phyloP scores from a whole-genome alignment of 352 stramenopile species.

The Pseudoperonospora humuli region DNA sequence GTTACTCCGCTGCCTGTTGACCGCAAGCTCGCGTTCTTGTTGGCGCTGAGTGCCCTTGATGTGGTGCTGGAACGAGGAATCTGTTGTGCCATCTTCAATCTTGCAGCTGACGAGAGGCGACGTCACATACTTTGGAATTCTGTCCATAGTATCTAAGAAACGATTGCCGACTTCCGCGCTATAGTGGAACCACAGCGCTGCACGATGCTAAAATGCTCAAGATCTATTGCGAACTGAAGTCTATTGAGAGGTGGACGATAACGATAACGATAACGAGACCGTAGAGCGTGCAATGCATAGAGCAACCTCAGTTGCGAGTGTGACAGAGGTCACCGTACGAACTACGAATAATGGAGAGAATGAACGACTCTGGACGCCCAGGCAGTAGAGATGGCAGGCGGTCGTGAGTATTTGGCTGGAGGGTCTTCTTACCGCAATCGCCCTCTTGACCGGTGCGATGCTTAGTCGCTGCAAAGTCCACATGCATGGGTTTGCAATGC shows the following conservation, averaged over 20 bases:
- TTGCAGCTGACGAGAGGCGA: constrained; percentile 19
- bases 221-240: too few species aligned
- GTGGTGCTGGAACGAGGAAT: constrained; percentile 24
- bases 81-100: constrained; percentile 17
- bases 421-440: constrained; percentile 32
- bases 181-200: not conserved
- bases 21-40: constrained; percentile 17
- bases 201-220: not conserved
- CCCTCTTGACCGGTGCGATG: constrained; percentile 35
- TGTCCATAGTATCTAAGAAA: constrained; percentile 1
- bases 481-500: constrained; percentile 35
- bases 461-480: constrained; percentile 34
- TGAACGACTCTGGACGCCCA: too few species aligned
- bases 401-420: constrained; percentile 43
- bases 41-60: constrained; percentile 11
- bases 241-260: too few species aligned
- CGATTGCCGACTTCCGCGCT: not conserved
- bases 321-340: too few species aligned
- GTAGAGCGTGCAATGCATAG: too few species aligned
- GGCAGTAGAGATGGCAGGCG: too few species aligned
- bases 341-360: too few species aligned
- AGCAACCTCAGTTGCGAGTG: too few species aligned
- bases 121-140: constrained; percentile 23
- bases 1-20: constrained; percentile 7
- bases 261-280: too few species aligned